phyloP scores from a whole-genome alignment of 106 monocot genomes.

The Posidonia australis region DNA sequence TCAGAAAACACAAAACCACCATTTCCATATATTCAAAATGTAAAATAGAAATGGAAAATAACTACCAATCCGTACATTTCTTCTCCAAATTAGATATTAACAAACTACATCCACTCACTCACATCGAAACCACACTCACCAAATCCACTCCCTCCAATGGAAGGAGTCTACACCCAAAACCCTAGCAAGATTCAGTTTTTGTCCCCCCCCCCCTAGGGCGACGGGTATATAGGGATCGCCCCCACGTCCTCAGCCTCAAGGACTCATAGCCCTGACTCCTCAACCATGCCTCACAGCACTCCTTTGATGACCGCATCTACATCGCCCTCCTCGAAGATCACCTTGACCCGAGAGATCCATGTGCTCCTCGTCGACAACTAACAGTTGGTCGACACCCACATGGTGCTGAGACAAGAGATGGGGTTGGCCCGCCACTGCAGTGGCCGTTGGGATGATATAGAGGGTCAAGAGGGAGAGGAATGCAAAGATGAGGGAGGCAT shows the following conservation, averaged over 20 bases:
- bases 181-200: neutral
- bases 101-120: no score
- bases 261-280: constrained; percentile 8
- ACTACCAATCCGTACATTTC: no score
- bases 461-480: constrained; percentile 32
- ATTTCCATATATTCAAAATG: no score
- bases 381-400: constrained; percentile 79
- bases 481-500: constrained; percentile 36
- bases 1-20: no score
- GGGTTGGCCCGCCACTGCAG: constrained; percentile 43
- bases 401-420: constrained; percentile 76
- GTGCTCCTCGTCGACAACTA: constrained; percentile 72
- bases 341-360: constrained; percentile 56
- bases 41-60: no score
- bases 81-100: no score
- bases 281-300: neutral
- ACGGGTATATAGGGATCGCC: neutral
- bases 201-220: neutral
- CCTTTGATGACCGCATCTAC: constrained; percentile 1
- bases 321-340: constrained; percentile 49
- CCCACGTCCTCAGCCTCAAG: constrained; percentile 9
- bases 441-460: constrained; percentile 12
- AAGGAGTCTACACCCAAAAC: constrained; percentile 4
- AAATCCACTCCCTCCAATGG: no score
- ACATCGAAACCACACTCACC: no score